Evolutionary conservation across 2,329 filamentous ascomycete species (phyloP), one percentile per base, ranked within the genome.

Genomic region (Herpotrichia juniperi): DNA sequence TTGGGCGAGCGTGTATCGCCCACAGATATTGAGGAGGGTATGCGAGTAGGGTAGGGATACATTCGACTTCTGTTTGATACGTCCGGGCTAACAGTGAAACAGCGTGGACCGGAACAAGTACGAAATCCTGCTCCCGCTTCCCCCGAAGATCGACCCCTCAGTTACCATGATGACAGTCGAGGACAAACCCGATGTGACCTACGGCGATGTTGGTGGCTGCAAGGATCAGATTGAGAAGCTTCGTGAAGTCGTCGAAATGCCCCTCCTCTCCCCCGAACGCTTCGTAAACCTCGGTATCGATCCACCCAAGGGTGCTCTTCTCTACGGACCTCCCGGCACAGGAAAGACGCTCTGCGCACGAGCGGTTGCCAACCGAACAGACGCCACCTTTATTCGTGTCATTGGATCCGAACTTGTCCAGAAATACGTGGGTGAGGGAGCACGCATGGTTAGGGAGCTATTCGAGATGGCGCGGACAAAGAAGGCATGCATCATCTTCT

Each of bases 81-180:
- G 26, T 21, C 14, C 43, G 62, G 40, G 63, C 46, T 31, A 39
- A 54, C 14, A 28, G 6, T 30, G 25, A 40, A 40, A 24, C 54
- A 84, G 86, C 72, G 94, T 99, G 73, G 94, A 99, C 77, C 85
- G 94, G 51, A 97, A 96, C 81, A 99, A 99, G 82, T 99, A 99
- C 78, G 94, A 99, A 79, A 99, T 99, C 69, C 87, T 99, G 76
- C 83, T 99, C 42, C 94, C 94, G 30, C 80, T 99, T 48, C 94
- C 94, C 37, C 94, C 94, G 30, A 99, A 97, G 83, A 99, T 99
- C 79, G 94, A 99, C 71, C 93, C 94, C 48, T 96, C 91, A 64
- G 94, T 99, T 62, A 99, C 94, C 32, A 99, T 99, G 94, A 99
- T 99, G 94, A 97, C 94, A 45, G 94, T 99, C 59, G 94, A 99